Evolutionary conservation across 176 grass and related monocot species (phyloP).

Genomic region (Oryza glumipatula): DNA sequence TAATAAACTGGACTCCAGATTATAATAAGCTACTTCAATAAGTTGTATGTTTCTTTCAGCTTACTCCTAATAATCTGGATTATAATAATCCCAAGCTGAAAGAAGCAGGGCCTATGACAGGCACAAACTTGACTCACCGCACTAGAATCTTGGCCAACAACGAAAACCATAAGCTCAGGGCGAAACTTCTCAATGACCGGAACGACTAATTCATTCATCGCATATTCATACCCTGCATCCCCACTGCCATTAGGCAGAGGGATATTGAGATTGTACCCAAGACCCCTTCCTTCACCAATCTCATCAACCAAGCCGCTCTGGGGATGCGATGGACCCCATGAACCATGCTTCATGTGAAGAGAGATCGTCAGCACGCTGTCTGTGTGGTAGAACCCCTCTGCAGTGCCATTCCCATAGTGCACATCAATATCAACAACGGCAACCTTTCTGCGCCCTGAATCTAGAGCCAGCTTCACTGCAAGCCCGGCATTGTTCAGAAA

Average conservation of each 20-base stretch:
- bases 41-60: no score
- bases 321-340: slow-evolving; percentile 80
- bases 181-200: slow-evolving; percentile 66
- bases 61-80: no score
- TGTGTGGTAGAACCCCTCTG: slow-evolving; percentile 76
- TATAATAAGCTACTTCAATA: no score
- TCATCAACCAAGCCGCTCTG: slow-evolving; percentile 69
- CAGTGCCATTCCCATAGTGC: slow-evolving; percentile 86
- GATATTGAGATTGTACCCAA: slow-evolving; percentile 92
- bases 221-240: slow-evolving; percentile 78
- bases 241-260: slow-evolving; percentile 95
- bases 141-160: slow-evolving; percentile 86
- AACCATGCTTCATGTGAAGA: slow-evolving; percentile 89
- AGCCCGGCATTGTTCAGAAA: slow-evolving; percentile 93
- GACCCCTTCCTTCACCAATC: slow-evolving; percentile 67
- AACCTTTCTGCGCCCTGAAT: slow-evolving; percentile 59
- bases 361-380: slow-evolving; percentile 74
- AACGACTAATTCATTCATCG: slow-evolving; percentile 73
- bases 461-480: slow-evolving; percentile 71
- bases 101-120: no score
- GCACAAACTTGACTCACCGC: no score
- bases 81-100: no score
- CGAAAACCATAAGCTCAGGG: slow-evolving; percentile 78
- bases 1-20: no score
- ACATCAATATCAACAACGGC: slow-evolving; percentile 76